phyloP scores from a whole-genome alignment of 805 yeast species.

The Myxozyma monticola region DNA sequence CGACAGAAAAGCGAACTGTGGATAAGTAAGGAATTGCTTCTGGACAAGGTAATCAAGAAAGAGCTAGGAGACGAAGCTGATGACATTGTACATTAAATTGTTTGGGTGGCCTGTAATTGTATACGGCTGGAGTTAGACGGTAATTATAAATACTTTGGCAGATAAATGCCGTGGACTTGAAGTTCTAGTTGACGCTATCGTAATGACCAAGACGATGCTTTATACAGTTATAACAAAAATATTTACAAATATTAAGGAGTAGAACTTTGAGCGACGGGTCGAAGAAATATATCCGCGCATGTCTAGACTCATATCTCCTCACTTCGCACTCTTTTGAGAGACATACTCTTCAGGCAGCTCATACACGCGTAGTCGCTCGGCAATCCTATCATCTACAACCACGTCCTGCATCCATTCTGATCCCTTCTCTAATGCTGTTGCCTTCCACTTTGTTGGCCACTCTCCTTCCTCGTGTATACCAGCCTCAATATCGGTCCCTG shows the following conservation, averaged over 20 bases:
- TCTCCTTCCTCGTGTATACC: conserved; percentile 69
- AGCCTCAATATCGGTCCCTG: conserved; percentile 44
- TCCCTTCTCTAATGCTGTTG: conserved; percentile 64
- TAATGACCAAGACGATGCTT: background rate
- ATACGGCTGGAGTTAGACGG: too few species aligned
- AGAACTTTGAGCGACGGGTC: too few species aligned
- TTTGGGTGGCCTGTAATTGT: too few species aligned
- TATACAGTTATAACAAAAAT: too few species aligned
- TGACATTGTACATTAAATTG: conserved; percentile 22
- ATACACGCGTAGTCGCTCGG: conserved; percentile 46
- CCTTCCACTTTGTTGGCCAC: conserved; percentile 86
- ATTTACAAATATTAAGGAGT: too few species aligned
- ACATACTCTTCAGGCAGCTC: conserved; percentile 19
- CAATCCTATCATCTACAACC: conserved; percentile 66
- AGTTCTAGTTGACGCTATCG: too few species aligned
- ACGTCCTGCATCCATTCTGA: conserved; percentile 90
- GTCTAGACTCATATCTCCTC: too few species aligned
- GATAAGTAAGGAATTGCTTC: conserved; percentile 40
- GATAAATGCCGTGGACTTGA: too few species aligned
- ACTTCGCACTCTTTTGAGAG: too few species aligned
- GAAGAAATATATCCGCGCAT: too few species aligned
- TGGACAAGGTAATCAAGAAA: conserved; percentile 36
- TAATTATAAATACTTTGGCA: too few species aligned
- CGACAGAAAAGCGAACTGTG: conserved; percentile 33
- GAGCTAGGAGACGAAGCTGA: conserved; percentile 32